Conservation (phyloP, 2,329 filamentous ascomycete genomes). For the Ophiostoma himal-ulmi region DNA sequence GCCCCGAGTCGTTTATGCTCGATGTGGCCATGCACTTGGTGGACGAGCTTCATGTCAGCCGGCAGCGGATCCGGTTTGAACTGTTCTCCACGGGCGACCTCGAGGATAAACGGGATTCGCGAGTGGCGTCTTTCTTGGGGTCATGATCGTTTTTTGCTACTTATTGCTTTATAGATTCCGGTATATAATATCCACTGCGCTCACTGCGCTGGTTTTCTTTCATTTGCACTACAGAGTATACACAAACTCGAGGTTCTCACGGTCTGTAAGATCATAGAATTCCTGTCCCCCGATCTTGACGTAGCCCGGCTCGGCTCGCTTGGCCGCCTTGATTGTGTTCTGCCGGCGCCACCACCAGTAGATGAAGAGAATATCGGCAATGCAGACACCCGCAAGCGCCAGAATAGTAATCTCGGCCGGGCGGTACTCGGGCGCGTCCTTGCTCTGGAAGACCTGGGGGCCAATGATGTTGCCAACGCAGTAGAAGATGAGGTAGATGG, state of each 20-base stretch:
- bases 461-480: constrained; percentile 50
- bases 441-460: constrained; percentile 51
- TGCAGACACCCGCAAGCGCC: constrained; percentile 35
- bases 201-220: background rate
- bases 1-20: constrained; percentile 50
- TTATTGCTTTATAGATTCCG: constrained; percentile 25
- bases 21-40: constrained; percentile 43
- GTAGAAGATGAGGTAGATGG: constrained; percentile 48
- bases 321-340: constrained; percentile 53
- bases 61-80: constrained; percentile 41
- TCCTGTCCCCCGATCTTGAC: constrained; percentile 60
- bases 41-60: constrained; percentile 37
- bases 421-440: constrained; percentile 54
- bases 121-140: constrained; percentile 18
- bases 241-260: constrained; percentile 59
- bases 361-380: constrained; percentile 50
- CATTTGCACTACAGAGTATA: constrained; percentile 46
- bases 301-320: constrained; percentile 51
- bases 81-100: constrained; percentile 42
- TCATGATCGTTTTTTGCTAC: background rate
- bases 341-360: constrained; percentile 54
- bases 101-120: constrained; percentile 20
- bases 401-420: constrained; percentile 60
- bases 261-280: constrained; percentile 61
- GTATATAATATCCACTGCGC: constrained; percentile 39